Base-by-base conservation (phyloP, 257 asterid species). In the Jacaranda mimosifolia region DNA sequence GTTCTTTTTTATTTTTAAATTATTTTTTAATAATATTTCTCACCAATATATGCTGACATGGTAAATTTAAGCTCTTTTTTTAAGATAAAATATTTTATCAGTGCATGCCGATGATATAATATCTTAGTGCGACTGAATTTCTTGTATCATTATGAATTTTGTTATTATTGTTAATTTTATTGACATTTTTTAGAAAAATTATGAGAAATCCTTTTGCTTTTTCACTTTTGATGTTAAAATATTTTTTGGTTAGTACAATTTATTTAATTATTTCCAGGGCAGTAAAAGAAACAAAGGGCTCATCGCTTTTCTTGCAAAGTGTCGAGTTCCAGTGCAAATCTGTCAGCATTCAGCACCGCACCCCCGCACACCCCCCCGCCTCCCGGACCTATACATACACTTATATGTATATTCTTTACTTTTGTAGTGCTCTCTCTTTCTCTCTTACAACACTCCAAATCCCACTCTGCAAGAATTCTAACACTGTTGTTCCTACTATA, bases 291-390 rank as follows among this genome's bases (percentile, higher is more conserved):
- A 82, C n/a, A 11, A 59, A 59, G 58, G 58, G 10, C 58, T 4
- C 26, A 36, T 64, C 63, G 43, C 51, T 51, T 63, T 57, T 35
- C 55, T 60, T 11, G 66, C 81, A 76, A 64, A 6, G 38, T 35
- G 74, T 39, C 56, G 59, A 52, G 59, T 75, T 71, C n/a, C 52
- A 38, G 72, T 55, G 78, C 65, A 53, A 26, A 64, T n/a, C 63
- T 74, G 80, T 83, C 81, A 83, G 84, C 76, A 80, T 62, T 59
- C 63, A 59, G 51, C 70, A 63, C 63, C 18, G 10, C 52, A 40
- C 8, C 21, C 32, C 46, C 21, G 39, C 49, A 32, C 59, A 15
- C 57, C 9, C 63, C 42, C 6, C 35, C 64, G 13, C 9, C 4
- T 3, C 63, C 70, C 63, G 0, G 6, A 42, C 63, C 32, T 7